A percentile compares a stretch with the other conserved stretches of the same genome.
These are phyloP conservation scores for Monosporozyma solicola DNA, from an alignment of 805 yeast species.

Conservation along the genomic window DNA sequence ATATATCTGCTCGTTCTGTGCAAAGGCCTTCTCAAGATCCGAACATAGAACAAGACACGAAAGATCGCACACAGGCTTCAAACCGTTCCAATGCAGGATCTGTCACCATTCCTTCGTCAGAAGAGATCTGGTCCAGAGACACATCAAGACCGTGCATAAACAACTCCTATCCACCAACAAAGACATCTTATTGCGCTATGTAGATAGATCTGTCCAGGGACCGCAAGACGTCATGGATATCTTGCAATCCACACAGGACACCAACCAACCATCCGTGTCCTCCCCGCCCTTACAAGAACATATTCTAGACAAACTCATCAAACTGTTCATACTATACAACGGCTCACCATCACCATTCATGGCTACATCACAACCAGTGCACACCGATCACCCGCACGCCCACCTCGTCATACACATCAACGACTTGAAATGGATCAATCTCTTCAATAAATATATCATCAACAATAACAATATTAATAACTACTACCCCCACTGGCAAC, in stretches of 20 bases:
- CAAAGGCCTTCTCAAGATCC: slow-evolving; percentile 68
- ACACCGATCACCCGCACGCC: too few species aligned
- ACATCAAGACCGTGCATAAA: slow-evolving; percentile 67
- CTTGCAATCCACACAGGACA: too few species aligned
- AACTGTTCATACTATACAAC: not conserved
- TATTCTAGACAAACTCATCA: slow-evolving; percentile 1
- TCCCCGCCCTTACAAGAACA: not conserved
- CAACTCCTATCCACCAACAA: not conserved
- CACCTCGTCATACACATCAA: not conserved
- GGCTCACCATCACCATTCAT: not conserved
- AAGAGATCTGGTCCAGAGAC: slow-evolving; percentile 67
- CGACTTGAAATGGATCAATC: not conserved
- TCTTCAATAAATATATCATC: not conserved
- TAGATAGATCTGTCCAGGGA: not conserved
- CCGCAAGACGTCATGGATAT: not conserved
- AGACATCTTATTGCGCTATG: not conserved
- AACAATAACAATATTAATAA: not conserved
- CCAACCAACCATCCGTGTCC: too few species aligned
- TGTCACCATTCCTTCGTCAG: slow-evolving; percentile 70
- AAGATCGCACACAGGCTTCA: slow-evolving; percentile 69
- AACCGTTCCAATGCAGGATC: slow-evolving; percentile 66
- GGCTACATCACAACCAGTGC: too few species aligned
- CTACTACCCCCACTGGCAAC: not conserved
- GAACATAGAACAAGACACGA: slow-evolving; percentile 76
- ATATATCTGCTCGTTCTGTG: slow-evolving; percentile 71